Percentiles rank a stretch among this genome's conserved stretches.
These are phyloP conservation scores for Boeremia exigua DNA, from an alignment of 2,329 filamentous ascomycete species.

Conservation along the genomic window DNA sequence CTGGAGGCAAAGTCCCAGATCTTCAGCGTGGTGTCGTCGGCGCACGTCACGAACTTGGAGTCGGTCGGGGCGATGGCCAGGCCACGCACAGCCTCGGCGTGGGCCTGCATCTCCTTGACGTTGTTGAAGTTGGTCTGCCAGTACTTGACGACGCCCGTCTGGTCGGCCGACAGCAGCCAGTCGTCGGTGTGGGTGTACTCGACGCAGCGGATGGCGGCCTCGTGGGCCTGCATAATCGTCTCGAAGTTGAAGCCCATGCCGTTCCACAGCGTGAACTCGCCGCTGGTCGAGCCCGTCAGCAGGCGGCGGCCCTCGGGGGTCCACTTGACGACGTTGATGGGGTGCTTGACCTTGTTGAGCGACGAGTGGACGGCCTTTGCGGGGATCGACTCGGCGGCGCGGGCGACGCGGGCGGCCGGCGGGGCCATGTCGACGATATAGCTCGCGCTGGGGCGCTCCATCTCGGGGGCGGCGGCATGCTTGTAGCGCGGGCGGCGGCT, in stretches of 20 bases:
- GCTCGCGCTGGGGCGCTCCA: conserved; percentile 83
- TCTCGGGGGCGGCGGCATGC: conserved; percentile 73
- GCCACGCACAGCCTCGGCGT: conserved; percentile 87
- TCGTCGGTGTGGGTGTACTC: conserved; percentile 95
- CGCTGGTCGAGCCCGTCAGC: conserved; percentile 92
- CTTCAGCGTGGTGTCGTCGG: conserved; percentile 90
- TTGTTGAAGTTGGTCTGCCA: conserved; percentile 99
- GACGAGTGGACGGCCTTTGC: conserved; percentile 98
- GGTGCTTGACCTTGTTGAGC: conserved; percentile 96
- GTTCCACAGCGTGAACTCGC: conserved; percentile 98
- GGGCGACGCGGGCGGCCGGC: conserved; percentile 74
- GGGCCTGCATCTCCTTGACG: conserved; percentile 90
- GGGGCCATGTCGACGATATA: conserved; percentile 94
- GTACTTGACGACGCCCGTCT: conserved; percentile 95
- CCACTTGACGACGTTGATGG: conserved; percentile 96
- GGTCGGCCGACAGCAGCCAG: conserved; percentile 94
- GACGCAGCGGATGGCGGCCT: conserved; percentile 80
- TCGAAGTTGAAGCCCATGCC: conserved; percentile 99
- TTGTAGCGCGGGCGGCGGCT: conserved; percentile 79
- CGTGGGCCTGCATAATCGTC: conserved; percentile 98
- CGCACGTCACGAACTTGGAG: conserved; percentile 93
- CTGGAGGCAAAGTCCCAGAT: conserved; percentile 95
- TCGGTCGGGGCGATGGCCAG: conserved; percentile 93
- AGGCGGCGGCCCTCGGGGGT: conserved; percentile 92
- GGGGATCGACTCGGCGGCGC: conserved; percentile 84